Evolutionary conservation across 805 yeast genomes (phyloP).

Genomic region (Yamadazyma insecticola): DNA sequence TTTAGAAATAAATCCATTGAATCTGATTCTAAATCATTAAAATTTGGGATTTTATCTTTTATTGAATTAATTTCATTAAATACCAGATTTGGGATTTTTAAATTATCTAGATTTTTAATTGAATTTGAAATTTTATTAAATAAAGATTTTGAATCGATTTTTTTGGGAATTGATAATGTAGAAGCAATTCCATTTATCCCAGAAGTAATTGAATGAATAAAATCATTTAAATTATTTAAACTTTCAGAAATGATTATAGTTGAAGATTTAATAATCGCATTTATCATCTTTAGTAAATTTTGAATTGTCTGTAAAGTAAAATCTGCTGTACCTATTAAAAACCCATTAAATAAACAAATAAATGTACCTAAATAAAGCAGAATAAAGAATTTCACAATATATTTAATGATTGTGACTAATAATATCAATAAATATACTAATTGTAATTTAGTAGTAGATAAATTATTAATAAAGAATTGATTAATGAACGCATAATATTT

Average conservation of each 20-base stretch:
- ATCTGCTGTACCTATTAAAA: conserved; percentile 66
- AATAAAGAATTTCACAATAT: conserved; percentile 56
- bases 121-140: conserved; percentile 54
- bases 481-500: conserved; percentile 6
- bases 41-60: conserved; percentile 52
- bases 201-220: conserved; percentile 4
- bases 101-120: conserved; percentile 46
- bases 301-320: conserved; percentile 72
- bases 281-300: conserved; percentile 54
- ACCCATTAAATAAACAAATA: conserved; percentile 72
- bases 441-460: conserved; percentile 5
- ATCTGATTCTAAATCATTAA: conserved; percentile 56
- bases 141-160: conserved; percentile 23
- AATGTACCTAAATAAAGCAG: conserved; percentile 83
- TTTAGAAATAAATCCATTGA: conserved; percentile 48
- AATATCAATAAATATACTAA: conserved; percentile 6
- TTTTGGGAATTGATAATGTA: conserved; percentile 42
- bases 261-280: conserved; percentile 47
- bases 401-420: conserved; percentile 27
- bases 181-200: conserved; percentile 16
- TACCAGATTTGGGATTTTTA: conserved; percentile 64
- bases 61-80: conserved; percentile 52
- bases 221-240: conserved; percentile 3
- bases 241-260: conserved; percentile 9
- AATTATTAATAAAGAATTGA: conserved; percentile 2